Percentiles rank a stretch among this genome's conserved stretches.
phyloP scores from a whole-genome alignment of 2,329 filamentous ascomycete genomes.

The Cadophora gregata region DNA sequence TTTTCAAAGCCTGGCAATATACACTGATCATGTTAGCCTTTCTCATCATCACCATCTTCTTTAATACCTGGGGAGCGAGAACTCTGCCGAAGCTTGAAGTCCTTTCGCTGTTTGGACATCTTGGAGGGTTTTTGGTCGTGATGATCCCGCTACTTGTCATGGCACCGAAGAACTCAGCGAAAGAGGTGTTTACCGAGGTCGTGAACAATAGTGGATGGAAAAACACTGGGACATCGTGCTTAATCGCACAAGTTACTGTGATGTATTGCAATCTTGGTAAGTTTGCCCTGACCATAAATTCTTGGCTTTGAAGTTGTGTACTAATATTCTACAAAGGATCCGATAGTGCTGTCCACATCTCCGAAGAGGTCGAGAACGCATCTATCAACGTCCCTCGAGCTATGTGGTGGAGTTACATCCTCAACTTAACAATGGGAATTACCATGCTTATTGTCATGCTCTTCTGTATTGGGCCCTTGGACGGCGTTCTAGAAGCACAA shows the following conservation, averaged over 20 bases:
- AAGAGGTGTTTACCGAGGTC: constrained; percentile 44
- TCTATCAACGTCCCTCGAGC: constrained; percentile 53
- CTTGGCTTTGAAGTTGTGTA: neutral
- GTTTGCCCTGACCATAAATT: constrained; percentile 28
- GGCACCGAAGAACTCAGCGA: constrained; percentile 38
- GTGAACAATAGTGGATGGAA: constrained; percentile 45
- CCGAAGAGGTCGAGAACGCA: constrained; percentile 57
- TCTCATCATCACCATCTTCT: constrained; percentile 48
- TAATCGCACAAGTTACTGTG: constrained; percentile 46
- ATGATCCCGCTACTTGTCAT: constrained; percentile 48
- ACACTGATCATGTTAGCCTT: constrained; percentile 52
- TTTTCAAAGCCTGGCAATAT: constrained; percentile 50
- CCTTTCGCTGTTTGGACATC: constrained; percentile 52
- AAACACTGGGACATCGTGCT: constrained; percentile 43
- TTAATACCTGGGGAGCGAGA: constrained; percentile 52
- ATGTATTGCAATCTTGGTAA: constrained; percentile 42
- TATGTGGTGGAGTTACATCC: constrained; percentile 53
- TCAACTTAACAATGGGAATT: constrained; percentile 56
- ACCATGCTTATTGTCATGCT: constrained; percentile 45
- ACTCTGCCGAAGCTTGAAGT: constrained; percentile 52
- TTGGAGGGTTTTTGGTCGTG: constrained; percentile 51
- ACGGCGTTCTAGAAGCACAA: constrained; percentile 54
- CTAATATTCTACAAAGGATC: constrained; percentile 24
- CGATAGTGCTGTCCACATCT: constrained; percentile 47
- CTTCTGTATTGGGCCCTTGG: constrained; percentile 45